phyloP scores from a whole-genome alignment of 2,329 filamentous ascomycete genomes.

The Trichophyton schoenleinii region DNA sequence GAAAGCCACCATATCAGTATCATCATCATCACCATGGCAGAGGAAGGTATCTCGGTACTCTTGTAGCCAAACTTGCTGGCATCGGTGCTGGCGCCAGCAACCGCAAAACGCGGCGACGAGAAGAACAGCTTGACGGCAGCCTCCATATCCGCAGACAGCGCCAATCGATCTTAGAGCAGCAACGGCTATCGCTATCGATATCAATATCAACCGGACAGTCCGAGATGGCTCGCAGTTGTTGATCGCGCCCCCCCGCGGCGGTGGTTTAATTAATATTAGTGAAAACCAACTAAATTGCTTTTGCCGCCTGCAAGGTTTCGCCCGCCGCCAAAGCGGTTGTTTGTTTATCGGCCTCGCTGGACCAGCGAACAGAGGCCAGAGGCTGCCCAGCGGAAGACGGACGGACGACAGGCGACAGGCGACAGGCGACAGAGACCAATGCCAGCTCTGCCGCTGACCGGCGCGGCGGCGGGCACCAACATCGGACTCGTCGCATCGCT shows the following conservation, averaged over 20 bases:
- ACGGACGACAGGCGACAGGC: no score
- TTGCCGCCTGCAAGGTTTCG: not conserved
- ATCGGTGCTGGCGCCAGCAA: conserved; percentile 80
- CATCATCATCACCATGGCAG: not conserved
- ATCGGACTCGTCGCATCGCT: not conserved
- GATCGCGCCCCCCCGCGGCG: not conserved
- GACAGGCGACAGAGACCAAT: not conserved
- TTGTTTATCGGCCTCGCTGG: not conserved
- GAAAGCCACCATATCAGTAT: not conserved
- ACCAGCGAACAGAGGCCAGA: not conserved
- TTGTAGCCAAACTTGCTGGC: conserved; percentile 78
- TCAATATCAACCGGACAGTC: not conserved
- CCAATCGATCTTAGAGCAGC: not conserved
- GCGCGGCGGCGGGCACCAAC: not conserved
- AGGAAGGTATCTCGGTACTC: conserved; percentile 39
- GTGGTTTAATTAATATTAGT: not conserved
- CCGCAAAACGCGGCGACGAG: conserved; percentile 64
- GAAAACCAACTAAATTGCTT: not conserved
- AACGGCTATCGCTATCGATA: not conserved
- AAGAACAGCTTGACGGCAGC: conserved; percentile 68
- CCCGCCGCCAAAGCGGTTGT: not conserved
- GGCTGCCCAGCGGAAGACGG: no score
- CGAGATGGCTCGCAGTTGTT: not conserved
- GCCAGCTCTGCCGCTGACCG: not conserved
- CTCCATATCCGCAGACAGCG: conserved; percentile 41